A percentile compares a stretch with the other conserved stretches of the same genome.
phyloP scores from a whole-genome alignment of 768 basidiomycete species.

The Phaeotremella skinneri region DNA sequence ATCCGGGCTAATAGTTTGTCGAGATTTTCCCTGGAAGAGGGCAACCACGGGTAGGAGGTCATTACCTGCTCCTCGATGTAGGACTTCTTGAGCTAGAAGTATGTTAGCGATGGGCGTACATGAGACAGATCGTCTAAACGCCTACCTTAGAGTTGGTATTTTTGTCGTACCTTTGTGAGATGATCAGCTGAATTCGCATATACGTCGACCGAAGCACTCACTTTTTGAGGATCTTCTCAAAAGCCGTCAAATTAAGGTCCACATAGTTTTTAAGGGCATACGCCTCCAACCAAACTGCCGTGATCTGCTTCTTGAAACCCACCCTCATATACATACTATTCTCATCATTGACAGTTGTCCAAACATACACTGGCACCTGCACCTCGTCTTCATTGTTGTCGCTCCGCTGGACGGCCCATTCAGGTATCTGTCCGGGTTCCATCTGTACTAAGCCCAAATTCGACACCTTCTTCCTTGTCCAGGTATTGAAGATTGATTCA shows the following conservation, averaged over 20 bases:
- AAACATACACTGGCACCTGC: constrained; percentile 56
- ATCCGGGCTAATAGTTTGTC: constrained; percentile 62
- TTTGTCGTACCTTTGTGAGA: constrained; percentile 78
- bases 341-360: constrained; percentile 69
- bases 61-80: constrained; percentile 75
- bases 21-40: constrained; percentile 63
- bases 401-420: constrained; percentile 17
- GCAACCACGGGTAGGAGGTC: constrained; percentile 65
- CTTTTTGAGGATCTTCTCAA: constrained; percentile 95
- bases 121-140: constrained; percentile 6
- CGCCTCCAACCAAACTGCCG: constrained; percentile 71
- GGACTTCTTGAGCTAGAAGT: constrained; percentile 65
- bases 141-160: constrained; percentile 60
- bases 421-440: constrained; percentile 34
- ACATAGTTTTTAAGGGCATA: constrained; percentile 79
- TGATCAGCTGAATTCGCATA: neutral
- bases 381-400: constrained; percentile 18
- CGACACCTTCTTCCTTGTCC: constrained; percentile 16
- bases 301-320: constrained; percentile 84
- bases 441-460: constrained; percentile 45
- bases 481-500: constrained; percentile 34
- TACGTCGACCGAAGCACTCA: constrained; percentile 51
- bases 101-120: neutral
- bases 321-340: constrained; percentile 80
- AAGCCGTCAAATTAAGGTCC: constrained; percentile 87